Base-by-base conservation (phyloP, 2,329 filamentous ascomycete species). In the Aspergillus chevalieri region DNA sequence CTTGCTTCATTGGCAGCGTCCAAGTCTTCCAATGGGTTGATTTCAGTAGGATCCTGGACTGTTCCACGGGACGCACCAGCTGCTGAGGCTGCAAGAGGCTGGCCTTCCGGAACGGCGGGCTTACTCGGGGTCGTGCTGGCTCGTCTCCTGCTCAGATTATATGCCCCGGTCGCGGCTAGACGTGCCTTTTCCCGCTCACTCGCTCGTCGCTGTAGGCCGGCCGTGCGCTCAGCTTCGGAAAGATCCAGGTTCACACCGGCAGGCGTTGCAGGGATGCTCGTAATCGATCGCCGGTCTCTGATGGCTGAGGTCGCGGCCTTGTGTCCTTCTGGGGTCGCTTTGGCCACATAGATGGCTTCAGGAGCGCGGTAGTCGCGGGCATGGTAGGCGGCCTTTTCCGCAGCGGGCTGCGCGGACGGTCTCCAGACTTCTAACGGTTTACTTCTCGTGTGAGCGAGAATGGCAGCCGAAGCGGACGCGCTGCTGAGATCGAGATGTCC, bases 121-220 rank as follows among this genome's bases (percentile, higher is more conserved):
- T 61, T 57, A 50, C 53, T 59, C 4, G 84, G 83, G 9, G 78
- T 80, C 1, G 87, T 89, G 19, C 78, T 80, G 6, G 87, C 79
- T 53, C 87, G 78, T 51, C 78, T 79, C 50, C 84, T 78, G 43
- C 70, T 73, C 24, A 72, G 76, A 24, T 81, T 75, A 72, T 89
- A 84, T n/a, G 89, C 89, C 24, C 83, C 87, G 45, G 85, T 86
- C 10, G 89, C 90, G 39, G 89, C 89, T 33, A 81, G 73, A 43
- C 92, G 74, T 1, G 89, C 89, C 51, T 81, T 84, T 52, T 81
- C 79, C 33, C 76, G 78, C 42, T 79, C 78, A 22, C 83, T 68
- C 8, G 68, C 72, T 22, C 50, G 52, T 34, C 44, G 54, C 19
- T 47, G 43, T 8, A 41, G 46, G 24, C 76, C 77, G 66, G 86